Evolutionary conservation across 345 rosid genomes (phyloP), one percentile per base, ranked within the genome.

Genomic region (Tarenaya hassleriana): DNA sequence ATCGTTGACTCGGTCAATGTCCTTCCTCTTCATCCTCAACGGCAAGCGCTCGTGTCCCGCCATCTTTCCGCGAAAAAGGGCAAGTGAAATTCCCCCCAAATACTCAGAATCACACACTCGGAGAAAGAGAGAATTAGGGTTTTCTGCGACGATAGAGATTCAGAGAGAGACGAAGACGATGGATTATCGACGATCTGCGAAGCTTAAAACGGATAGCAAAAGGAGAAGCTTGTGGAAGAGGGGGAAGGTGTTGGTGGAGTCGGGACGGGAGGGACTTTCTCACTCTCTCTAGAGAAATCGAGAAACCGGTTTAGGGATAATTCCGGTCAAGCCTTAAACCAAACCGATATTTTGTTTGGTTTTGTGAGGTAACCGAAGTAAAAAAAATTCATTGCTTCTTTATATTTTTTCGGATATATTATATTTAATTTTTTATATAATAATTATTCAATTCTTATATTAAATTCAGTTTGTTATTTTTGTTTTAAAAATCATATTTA

Each of bases 1-100:
- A n/a, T 88, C 81, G 64, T 70, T 72, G 10, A 80, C 77, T 27
- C 69, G 73, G 16, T 78, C 95, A 3, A 85, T 66, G 3, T 80
- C 73, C 64, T 82, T 85, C 60, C 76, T 68, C 73, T 68, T 84
- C 65, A 65, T 64, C 61, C 68, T 58, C 60, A 27, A 44, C 8
- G 55, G 54, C 18, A 63, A 45, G 47, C 47, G 49, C 16, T 21
- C 61, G 44, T 38, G 38, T 14, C 55, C 62, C 37, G 10, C 64
- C 66, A 60, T 63, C 39, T 5, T 32, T 45, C 17, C 10, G 5
- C 3, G 15, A 1, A 3, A 16, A 19, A 2, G 1, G 10, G 1
- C 13, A 15, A 19, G n/a, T n/a, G n/a, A n/a, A 32, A n/a, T 7
- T 37, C 43, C 11, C 16, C 11, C 13, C 47, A 8, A 7, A 18